Evolutionary conservation across 176 grass and related monocot genomes (phyloP).

Genomic region (Lolium rigidum): DNA sequence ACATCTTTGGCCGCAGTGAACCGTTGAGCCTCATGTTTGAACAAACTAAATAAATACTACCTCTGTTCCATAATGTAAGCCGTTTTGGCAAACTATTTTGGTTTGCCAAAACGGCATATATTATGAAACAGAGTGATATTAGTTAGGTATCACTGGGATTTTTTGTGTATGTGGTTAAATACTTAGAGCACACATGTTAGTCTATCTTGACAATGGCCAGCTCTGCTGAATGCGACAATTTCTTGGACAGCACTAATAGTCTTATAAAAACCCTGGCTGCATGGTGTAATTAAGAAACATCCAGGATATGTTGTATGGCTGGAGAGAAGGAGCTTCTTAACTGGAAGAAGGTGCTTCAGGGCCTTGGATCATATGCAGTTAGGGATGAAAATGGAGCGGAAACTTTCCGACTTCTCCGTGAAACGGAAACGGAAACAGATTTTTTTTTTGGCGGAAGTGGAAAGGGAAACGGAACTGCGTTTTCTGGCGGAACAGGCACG

Average conservation of each 20-base stretch:
- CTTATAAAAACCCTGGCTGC: neutral
- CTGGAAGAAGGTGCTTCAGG: conserved; percentile 10
- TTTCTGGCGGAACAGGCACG: no score
- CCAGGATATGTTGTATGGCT: conserved; percentile 1
- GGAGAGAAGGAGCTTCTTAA: conserved; percentile 12
- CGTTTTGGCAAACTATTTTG: no score
- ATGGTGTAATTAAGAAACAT: neutral
- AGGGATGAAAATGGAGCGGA: no score
- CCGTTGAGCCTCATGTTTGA: conserved; percentile 11
- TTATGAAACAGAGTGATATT: neutral
- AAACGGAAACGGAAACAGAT: no score
- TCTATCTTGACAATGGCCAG: conserved; percentile 6
- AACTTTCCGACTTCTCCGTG: no score
- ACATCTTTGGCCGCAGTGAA: conserved; percentile 24
- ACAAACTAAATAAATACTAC: conserved; percentile 12
- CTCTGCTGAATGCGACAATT: conserved; percentile 18
- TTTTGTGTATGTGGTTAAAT: conserved; percentile 27
- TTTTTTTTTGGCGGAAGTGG: no score
- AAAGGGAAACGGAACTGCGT: no score
- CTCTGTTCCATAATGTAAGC: no score
- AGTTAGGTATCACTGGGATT: conserved; percentile 13
- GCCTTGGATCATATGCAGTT: conserved; percentile 2
- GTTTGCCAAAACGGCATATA: no score
- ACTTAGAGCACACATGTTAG: conserved; percentile 29
- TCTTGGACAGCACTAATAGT: conserved; percentile 5